Conservation (phyloP, 2,329 filamentous ascomycete species). For the Davidsoniella eucalypti region DNA sequence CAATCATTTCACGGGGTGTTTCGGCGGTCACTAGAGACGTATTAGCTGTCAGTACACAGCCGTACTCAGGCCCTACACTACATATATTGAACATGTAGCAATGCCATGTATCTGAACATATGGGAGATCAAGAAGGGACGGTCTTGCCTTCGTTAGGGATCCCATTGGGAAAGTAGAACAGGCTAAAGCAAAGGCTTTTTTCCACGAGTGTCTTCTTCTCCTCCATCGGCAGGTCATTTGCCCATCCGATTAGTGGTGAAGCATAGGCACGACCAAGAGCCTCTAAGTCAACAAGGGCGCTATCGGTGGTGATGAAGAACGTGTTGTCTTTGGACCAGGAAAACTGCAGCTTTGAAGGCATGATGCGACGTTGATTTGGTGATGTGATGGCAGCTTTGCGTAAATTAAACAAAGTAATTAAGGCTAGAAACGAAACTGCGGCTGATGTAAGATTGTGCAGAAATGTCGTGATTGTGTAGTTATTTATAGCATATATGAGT, state of each 20-base stretch:
- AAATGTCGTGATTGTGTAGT: too few relatives aligned
- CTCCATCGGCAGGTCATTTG: constrained; percentile 31
- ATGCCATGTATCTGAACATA: too few relatives aligned
- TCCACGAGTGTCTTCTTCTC: constrained; percentile 35
- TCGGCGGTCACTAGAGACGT: constrained; percentile 18
- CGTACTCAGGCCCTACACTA: too few relatives aligned
- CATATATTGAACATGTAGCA: too few relatives aligned
- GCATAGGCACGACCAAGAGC: constrained; percentile 39
- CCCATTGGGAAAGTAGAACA: constrained; percentile 30
- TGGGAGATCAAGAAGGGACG: too few relatives aligned
- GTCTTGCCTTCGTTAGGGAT: constrained; percentile 15
- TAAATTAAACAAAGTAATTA: too few relatives aligned
- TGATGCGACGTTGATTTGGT: not conserved
- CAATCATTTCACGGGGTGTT: constrained; percentile 22
- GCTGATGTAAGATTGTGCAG: too few relatives aligned
- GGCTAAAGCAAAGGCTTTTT: constrained; percentile 41
- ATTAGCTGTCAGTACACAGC: constrained; percentile 7
- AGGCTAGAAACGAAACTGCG: too few relatives aligned
- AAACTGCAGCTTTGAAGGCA: not conserved
- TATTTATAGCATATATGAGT: too few relatives aligned
- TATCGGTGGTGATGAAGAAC: constrained; percentile 46
- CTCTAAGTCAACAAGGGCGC: constrained; percentile 33
- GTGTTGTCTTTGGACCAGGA: constrained; percentile 32
- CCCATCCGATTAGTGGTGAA: constrained; percentile 45
- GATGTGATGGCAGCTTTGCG: too few relatives aligned